Conservation (phyloP, 495 filamentous ascomycete genomes). For the Tuber brumale region DNA sequence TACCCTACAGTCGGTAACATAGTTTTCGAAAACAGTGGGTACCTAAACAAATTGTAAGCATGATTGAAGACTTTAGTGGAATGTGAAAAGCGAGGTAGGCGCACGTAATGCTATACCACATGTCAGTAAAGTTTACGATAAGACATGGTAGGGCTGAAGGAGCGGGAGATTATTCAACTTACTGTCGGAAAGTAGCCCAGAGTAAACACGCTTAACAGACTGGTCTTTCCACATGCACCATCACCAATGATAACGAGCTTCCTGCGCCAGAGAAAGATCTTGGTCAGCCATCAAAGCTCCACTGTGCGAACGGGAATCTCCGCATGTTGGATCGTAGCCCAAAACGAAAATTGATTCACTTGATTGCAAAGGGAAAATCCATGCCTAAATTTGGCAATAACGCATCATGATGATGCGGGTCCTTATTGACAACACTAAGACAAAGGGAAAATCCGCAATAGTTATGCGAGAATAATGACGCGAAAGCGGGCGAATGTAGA, state of each 20-base stretch:
- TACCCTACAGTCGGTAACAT: slow-evolving; percentile 97
- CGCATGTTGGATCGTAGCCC: slow-evolving; percentile 14
- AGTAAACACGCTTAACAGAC: slow-evolving; percentile 94
- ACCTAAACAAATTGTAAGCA: slow-evolving; percentile 54
- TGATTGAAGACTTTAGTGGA: slow-evolving; percentile 2
- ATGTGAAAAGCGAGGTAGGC: slow-evolving; percentile 37
- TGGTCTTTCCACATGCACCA: slow-evolving; percentile 97
- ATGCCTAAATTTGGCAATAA: slow-evolving; percentile 33
- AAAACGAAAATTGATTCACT: slow-evolving; percentile 7
- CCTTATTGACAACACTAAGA: slow-evolving; percentile 20
- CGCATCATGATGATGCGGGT: slow-evolving; percentile 30
- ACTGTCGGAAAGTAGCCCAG: slow-evolving; percentile 97
- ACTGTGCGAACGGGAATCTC: slow-evolving; percentile 11
- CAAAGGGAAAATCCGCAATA: slow-evolving; percentile 19
- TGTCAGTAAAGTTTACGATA: slow-evolving; percentile 19
- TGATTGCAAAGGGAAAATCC: slow-evolving; percentile 8
- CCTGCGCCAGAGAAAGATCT: slow-evolving; percentile 47
- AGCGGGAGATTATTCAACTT: slow-evolving; percentile 44
- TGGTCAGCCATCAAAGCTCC: slow-evolving; percentile 25
- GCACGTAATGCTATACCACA: slow-evolving; percentile 53
- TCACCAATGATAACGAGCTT: slow-evolving; percentile 99
- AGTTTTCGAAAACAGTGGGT: slow-evolving; percentile 98
- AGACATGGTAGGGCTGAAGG: not conserved
- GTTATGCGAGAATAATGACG: slow-evolving; percentile 13
- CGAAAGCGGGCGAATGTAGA: slow-evolving; percentile 13